phyloP scores from a whole-genome alignment of 805 yeast species.

The Kuraishia ogatae region DNA sequence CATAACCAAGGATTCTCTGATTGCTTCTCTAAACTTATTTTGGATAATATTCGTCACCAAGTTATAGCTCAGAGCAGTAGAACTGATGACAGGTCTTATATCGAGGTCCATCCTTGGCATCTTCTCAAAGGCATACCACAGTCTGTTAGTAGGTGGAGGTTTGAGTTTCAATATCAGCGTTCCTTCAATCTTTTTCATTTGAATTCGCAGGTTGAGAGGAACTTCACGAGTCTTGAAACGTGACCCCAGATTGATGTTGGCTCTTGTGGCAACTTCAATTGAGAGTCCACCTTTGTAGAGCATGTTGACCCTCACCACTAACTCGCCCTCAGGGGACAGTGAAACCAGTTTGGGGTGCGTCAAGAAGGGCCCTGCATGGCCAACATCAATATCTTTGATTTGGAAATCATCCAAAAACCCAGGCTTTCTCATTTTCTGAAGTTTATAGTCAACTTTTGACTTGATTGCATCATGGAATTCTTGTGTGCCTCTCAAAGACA shows the following conservation, averaged over 20 bases:
- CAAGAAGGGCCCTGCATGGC: conserved; percentile 72
- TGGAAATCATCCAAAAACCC: conserved; percentile 80
- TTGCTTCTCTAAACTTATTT: conserved; percentile 67
- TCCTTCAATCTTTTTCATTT: conserved; percentile 64
- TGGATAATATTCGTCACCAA: conserved; percentile 76
- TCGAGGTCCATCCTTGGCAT: conserved; percentile 71
- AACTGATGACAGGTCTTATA: conserved; percentile 87
- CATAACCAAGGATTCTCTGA: conserved; percentile 68
- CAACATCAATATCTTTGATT: conserved; percentile 65
- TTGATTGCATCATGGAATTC: conserved; percentile 50
- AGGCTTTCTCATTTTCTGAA: conserved; percentile 76
- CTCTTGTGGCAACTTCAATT: conserved; percentile 73
- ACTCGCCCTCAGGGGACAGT: conserved; percentile 72
- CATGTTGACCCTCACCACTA: conserved; percentile 52
- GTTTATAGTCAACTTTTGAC: conserved; percentile 56
- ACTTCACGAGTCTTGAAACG: conserved; percentile 69
- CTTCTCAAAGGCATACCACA: conserved; percentile 83
- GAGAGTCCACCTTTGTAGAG: conserved; percentile 71
- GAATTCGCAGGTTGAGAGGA: conserved; percentile 61
- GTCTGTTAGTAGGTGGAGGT: conserved; percentile 83
- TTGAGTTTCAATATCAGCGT: conserved; percentile 62
- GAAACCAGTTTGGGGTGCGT: conserved; percentile 63
- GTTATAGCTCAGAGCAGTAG: conserved; percentile 69
- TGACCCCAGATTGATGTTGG: conserved; percentile 65
- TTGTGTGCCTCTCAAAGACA: conserved; percentile 68